A percentile compares a stretch with the other conserved stretches of the same genome.
Evolutionary conservation across 192 early-diverging fungal genomes (phyloP).

Genomic region (Entrophospora sp.): DNA sequence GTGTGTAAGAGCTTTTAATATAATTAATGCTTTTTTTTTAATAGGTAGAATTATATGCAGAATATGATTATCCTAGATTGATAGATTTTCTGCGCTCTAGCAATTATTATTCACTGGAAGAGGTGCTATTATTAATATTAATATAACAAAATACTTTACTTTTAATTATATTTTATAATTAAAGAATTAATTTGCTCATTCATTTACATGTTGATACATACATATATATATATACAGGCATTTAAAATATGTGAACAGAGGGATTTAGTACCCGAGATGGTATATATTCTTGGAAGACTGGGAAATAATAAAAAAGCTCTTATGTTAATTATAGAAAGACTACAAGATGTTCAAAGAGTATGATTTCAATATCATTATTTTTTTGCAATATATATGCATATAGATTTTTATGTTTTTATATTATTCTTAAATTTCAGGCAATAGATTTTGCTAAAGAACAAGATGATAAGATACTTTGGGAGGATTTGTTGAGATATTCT

Average conservation of each 20-base stretch:
- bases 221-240: constrained; percentile 38
- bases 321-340: constrained; percentile 83
- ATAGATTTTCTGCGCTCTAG: constrained; percentile 79
- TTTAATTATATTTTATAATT: too few relatives aligned
- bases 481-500: constrained; percentile 86
- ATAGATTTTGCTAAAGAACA: constrained; percentile 99
- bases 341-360: constrained; percentile 82
- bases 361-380: constrained; percentile 11
- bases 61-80: constrained; percentile 67
- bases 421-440: constrained; percentile 41
- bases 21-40: too few relatives aligned
- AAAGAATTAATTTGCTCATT: too few relatives aligned
- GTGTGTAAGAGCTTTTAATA: too few relatives aligned
- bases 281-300: constrained; percentile 94
- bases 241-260: constrained; percentile 75
- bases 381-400: constrained; percentile 1
- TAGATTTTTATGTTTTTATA: neutral
- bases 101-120: constrained; percentile 67
- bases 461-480: constrained; percentile 92
- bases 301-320: constrained; percentile 91
- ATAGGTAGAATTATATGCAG: constrained; percentile 82
- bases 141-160: too few relatives aligned
- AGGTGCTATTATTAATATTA: constrained; percentile 32
- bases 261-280: constrained; percentile 94
- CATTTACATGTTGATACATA: too few relatives aligned